phyloP scores from a whole-genome alignment of 306 rosid genomes.

The Castanospermum australe region DNA sequence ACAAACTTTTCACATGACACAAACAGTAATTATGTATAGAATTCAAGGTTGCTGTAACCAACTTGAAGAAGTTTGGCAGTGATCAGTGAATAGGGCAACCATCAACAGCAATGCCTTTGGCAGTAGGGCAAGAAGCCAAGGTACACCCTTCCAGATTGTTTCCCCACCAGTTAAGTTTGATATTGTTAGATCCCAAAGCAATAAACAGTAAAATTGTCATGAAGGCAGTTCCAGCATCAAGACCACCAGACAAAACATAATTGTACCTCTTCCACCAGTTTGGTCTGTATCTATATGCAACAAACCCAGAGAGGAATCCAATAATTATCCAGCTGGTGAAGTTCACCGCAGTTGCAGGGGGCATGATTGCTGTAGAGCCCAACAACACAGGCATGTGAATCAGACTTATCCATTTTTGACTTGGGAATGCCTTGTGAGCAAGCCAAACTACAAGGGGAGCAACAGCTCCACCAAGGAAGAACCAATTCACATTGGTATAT shows the following conservation, averaged over 20 bases:
- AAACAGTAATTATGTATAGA: neutral
- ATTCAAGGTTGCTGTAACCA: neutral
- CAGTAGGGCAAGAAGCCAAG: slow-evolving; percentile 63
- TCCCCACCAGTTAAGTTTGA: slow-evolving; percentile 57
- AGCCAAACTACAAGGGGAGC: slow-evolving; percentile 56
- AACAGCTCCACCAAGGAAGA: slow-evolving; percentile 57
- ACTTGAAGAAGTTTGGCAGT: neutral
- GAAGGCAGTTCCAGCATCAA: slow-evolving; percentile 63
- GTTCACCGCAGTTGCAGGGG: slow-evolving; percentile 58
- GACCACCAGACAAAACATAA: slow-evolving; percentile 58
- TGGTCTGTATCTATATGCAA: slow-evolving; percentile 35
- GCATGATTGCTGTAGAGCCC: slow-evolving; percentile 57
- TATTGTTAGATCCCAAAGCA: slow-evolving; percentile 29
- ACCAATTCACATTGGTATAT: slow-evolving; percentile 54
- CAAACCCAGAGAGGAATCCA: slow-evolving; percentile 46
- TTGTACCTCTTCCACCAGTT: slow-evolving; percentile 52
- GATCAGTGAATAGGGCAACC: slow-evolving; percentile 46
- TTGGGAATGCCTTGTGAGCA: slow-evolving; percentile 46
- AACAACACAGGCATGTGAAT: slow-evolving; percentile 59
- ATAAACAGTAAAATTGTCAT: slow-evolving; percentile 49
- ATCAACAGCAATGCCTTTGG: slow-evolving; percentile 36
- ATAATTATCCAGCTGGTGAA: slow-evolving; percentile 53
- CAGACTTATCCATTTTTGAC: slow-evolving; percentile 39
- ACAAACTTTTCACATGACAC: neutral
- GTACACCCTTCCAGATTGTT: slow-evolving; percentile 54